Base-by-base conservation (phyloP, 805 yeast species). In the Kuraishia hungarica region DNA sequence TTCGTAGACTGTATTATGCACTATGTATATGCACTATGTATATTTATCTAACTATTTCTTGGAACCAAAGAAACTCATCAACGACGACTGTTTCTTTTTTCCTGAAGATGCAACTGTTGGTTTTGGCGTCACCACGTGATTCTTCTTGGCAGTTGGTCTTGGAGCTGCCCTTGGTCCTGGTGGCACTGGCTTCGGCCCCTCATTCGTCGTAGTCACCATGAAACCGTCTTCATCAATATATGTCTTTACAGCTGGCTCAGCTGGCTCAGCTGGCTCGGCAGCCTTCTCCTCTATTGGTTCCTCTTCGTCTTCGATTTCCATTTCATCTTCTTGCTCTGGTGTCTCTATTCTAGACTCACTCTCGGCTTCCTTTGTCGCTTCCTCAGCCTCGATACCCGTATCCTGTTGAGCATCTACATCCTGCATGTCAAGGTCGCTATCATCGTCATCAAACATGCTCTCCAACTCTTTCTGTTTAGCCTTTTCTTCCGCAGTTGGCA, bases 161-260 rank as follows among this genome's bases (percentile, higher is more conserved):
- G 60, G 53, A 53, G 59, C 61, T 20, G 67, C 57, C 48, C 60
- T 62, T 24, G 64, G 48, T 50, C 56, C 61, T 35, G 64, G 51
- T 47, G n/a, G 22, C 29, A 19, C 29, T 48, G 22, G 22, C 43
- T 19, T 19, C 23, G 10, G n/a, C n/a, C n/a, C n/a, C n/a, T n/a
- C 20, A 43, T 57, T 60, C 48, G 59, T 62, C 55, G 64, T 61
- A 2, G 80, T 74, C 0, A 78, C 75, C 22, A 77, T 66, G 60
- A 73, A 80, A 0, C 84, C 84, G 54, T 80, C 84, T 46, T 77
- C 82, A 58, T 79, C 84, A 23, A 72, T 68, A 54, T 65, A 67
- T 8, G 60, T 62, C 24, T 63, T 60, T 4, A 58, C 46, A 22
- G 46, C 17, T 20, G 55, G 8, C 52, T 29, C 48, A 2, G 28